These are phyloP conservation scores for Pistacia vera DNA, from an alignment of 345 rosid species.

Conservation along the genomic window DNA sequence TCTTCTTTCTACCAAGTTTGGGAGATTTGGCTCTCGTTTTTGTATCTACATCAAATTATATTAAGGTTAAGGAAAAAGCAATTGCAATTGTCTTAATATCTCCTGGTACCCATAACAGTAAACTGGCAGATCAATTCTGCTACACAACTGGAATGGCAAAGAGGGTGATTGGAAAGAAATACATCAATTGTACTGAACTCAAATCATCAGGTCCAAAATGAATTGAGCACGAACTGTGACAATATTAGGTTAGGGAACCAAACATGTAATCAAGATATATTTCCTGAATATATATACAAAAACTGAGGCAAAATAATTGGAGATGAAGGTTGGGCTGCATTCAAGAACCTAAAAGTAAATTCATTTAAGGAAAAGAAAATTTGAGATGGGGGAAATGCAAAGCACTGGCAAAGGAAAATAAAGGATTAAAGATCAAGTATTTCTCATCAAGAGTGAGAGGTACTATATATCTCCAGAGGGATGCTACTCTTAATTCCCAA, in stretches of 20 bases:
- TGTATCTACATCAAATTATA: slow-evolving; percentile 60
- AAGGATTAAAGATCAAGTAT: neutral
- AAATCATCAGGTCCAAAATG: neutral
- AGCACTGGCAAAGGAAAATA: neutral
- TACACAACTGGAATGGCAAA: neutral
- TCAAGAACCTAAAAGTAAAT: neutral
- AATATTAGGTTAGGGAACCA: too few species aligned
- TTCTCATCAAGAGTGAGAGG: neutral
- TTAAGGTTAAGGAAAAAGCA: slow-evolving; percentile 9
- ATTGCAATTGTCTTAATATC: neutral
- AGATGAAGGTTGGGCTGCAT: neutral
- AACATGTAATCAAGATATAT: too few species aligned
- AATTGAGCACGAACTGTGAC: too few species aligned
- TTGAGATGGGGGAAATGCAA: neutral
- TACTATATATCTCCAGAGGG: neutral
- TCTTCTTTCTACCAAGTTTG: slow-evolving; percentile 88
- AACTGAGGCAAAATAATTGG: too few species aligned
- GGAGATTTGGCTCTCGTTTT: slow-evolving; percentile 72
- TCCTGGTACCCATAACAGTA: neutral
- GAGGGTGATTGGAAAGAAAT: neutral
- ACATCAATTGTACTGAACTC: neutral
- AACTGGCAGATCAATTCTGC: slow-evolving; percentile 1
- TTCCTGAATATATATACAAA: too few species aligned
- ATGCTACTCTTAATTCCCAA: too few species aligned
- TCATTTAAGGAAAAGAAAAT: neutral